phyloP scores from a whole-genome alignment of 2,329 filamentous ascomycete genomes.

The Fusarium sp. region DNA sequence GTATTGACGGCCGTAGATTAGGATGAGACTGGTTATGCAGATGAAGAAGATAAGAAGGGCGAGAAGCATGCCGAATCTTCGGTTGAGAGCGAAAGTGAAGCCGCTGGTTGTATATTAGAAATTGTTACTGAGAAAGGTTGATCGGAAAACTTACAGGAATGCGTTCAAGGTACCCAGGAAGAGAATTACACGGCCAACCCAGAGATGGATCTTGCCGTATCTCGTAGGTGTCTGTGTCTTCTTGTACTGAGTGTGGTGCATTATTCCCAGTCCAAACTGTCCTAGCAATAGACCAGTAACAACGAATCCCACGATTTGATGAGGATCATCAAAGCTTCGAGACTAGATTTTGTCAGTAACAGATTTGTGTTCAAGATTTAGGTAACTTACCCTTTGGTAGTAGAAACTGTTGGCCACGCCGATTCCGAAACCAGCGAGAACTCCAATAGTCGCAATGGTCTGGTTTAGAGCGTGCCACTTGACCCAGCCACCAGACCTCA shows the following conservation, averaged over 20 bases:
- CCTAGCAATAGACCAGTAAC: slow-evolving; percentile 64
- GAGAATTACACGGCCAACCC: slow-evolving; percentile 68
- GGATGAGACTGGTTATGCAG: slow-evolving; percentile 56
- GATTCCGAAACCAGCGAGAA: slow-evolving; percentile 63
- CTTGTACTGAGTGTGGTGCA: slow-evolving; percentile 68
- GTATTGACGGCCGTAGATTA: slow-evolving; percentile 50
- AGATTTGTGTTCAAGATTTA: neutral
- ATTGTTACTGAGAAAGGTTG: neutral
- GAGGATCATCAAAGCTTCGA: slow-evolving; percentile 63
- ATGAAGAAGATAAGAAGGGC: slow-evolving; percentile 60
- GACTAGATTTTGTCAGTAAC: slow-evolving; percentile 55
- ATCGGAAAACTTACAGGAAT: slow-evolving; percentile 62
- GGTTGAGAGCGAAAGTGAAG: slow-evolving; percentile 67
- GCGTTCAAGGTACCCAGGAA: slow-evolving; percentile 67
- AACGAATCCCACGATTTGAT: slow-evolving; percentile 71
- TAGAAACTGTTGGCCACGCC: slow-evolving; percentile 65
- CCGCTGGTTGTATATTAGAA: slow-evolving; percentile 56
- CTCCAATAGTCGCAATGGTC: slow-evolving; percentile 60
- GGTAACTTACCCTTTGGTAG: slow-evolving; percentile 65
- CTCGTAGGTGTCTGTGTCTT: slow-evolving; percentile 62
- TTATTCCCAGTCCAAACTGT: slow-evolving; percentile 66
- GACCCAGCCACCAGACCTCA: slow-evolving; percentile 64
- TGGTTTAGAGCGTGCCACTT: slow-evolving; percentile 69
- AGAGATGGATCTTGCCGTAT: slow-evolving; percentile 67
- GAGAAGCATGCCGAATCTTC: slow-evolving; percentile 62